Evolutionary conservation across 495 filamentous ascomycete species (phyloP).

Genomic region (Evernia prunastri): DNA sequence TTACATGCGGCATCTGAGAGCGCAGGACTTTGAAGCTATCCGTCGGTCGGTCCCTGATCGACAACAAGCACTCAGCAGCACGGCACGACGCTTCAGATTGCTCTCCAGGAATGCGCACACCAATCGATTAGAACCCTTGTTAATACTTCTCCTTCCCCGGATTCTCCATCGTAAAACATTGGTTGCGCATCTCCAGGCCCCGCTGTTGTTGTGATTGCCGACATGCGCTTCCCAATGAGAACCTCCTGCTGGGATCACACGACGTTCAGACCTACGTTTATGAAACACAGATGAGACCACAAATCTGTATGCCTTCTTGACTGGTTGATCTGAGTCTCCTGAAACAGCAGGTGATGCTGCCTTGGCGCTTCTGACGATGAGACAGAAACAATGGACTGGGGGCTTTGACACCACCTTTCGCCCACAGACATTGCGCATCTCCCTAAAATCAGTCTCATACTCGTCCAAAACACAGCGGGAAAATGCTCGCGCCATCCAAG

Average conservation of each 20-base stretch:
- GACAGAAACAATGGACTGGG: neutral
- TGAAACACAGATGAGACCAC: slow-evolving; percentile 3
- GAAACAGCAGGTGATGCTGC: neutral
- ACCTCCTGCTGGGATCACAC: neutral
- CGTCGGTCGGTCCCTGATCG: neutral
- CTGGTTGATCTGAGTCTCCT: neutral
- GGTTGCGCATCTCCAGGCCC: neutral
- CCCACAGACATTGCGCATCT: neutral
- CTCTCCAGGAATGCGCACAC: neutral
- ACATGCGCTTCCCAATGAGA: slow-evolving; percentile 2
- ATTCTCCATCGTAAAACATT: neutral
- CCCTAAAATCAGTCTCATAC: neutral
- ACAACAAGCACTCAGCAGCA: neutral
- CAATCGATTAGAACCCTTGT: too few relatives aligned
- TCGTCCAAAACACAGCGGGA: neutral
- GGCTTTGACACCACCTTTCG: neutral
- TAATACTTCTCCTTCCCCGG: neutral
- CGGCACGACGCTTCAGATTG: neutral
- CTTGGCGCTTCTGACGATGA: neutral
- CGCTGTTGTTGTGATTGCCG: neutral
- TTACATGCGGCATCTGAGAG: neutral
- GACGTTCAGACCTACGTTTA: neutral
- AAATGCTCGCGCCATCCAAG: neutral
- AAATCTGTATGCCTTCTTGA: neutral
- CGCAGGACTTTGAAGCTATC: neutral